Base-by-base conservation (phyloP, 768 basidiomycete species). In the Amanita molliuscula region DNA sequence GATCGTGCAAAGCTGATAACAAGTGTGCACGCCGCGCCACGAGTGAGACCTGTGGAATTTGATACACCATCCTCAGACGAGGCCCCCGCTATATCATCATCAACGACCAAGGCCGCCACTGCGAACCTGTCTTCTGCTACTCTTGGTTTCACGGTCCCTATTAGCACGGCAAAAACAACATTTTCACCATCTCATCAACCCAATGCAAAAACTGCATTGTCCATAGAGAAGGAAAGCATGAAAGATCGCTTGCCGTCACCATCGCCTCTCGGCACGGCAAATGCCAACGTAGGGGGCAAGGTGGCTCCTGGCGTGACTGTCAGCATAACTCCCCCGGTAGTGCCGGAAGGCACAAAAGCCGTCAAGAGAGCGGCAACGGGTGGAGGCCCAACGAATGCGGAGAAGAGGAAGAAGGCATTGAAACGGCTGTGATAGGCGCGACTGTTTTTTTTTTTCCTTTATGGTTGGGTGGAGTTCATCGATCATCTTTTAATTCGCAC, bases 381-480 rank as follows among this genome's bases (percentile, higher is more conserved):
- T 1, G 68, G 66, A 9, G 71, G 63, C 0, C 61, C 67, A 4
- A 74, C 72, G 2, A 79, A 79, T 1, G 79, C 77, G 3, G 88
- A 89, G 67, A 91, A 91, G 70, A 73, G 89, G 64, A 91, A 91
- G 76, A 91, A 90, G 72, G 89, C 88, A 3, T 66, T 91, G 57
- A 91, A 87, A 67, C 73, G 88, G 55, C 65, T 91, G 64, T 91
- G 55, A 65, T 48, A 45, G 33, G 7, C 23, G 2, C 21, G 40
- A 11, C 23, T 6, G 18, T 23, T 11, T 6, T 6, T 34, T 20
- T 47, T 13, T 47, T 25, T 20, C 33, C 6, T 15, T 15, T 15
- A 3, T 13, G 8, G 25, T 1, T 20, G 25, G 28, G 23, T 23
- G 5, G 31, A 3, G 31, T 46, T 31, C 33, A 20, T 13, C 10